phyloP scores from a whole-genome alignment of 164 flowering plant genomes.

The Stephania japonica region DNA sequence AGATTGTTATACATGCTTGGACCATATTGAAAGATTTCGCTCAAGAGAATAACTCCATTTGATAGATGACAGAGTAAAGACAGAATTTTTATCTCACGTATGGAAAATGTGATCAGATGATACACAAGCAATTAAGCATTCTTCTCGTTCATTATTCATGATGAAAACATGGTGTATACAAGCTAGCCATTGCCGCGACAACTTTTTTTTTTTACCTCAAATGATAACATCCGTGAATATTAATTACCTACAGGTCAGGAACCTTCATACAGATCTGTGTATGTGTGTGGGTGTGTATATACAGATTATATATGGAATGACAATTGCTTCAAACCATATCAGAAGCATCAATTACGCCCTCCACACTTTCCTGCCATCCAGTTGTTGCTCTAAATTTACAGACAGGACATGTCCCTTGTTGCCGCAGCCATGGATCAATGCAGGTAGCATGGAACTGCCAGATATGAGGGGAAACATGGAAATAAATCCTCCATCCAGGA shows the following conservation, averaged over 20 bases:
- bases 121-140: not conserved
- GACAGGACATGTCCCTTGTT: conserved; percentile 65
- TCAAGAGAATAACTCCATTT: no score
- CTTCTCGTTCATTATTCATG: not conserved
- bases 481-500: not conserved
- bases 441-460: conserved; percentile 64
- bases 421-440: conserved; percentile 73
- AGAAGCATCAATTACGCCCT: conserved; percentile 27
- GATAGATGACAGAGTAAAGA: not conserved
- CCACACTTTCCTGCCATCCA: conserved; percentile 44
- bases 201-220: not conserved
- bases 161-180: not conserved
- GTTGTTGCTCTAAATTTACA: conserved; percentile 49
- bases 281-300: not conserved
- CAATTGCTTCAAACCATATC: conserved; percentile 35
- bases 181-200: not conserved
- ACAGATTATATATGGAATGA: not conserved
- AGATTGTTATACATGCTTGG: not conserved
- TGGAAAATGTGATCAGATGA: not conserved
- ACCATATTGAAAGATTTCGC: not conserved
- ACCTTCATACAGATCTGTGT: not conserved
- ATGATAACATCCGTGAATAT: conserved; percentile 1
- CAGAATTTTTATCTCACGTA: not conserved
- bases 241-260: not conserved
- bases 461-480: not conserved